Percentiles rank a stretch among this genome's conserved stretches.
Conservation (phyloP, 495 filamentous ascomycete species). For the Astrocystis sublimbata region DNA sequence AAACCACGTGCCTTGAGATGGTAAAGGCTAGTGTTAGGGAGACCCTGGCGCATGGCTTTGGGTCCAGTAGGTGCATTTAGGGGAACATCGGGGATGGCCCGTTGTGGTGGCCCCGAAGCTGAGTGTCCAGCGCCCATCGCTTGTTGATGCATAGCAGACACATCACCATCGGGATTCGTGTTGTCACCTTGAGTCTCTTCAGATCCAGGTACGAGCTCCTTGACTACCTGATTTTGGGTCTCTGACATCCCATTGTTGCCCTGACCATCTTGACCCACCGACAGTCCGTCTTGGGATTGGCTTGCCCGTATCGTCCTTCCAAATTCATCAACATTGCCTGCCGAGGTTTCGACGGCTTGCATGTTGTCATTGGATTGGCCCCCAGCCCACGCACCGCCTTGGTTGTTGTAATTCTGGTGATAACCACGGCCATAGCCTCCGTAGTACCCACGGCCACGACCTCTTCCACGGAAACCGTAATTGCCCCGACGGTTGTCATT, state of each 20-base stretch:
- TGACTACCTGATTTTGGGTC: conserved; percentile 23
- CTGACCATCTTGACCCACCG: conserved; percentile 25
- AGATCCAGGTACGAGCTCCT: conserved; percentile 23
- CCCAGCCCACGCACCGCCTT: conserved; percentile 27
- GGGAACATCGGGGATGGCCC: conserved; percentile 47
- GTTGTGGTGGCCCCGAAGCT: conserved; percentile 19
- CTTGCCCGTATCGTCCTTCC: conserved; percentile 46
- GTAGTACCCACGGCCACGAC: conserved; percentile 63
- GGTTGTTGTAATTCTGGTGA: conserved; percentile 36
- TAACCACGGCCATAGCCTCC: conserved; percentile 46
- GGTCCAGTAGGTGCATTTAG: conserved; percentile 83
- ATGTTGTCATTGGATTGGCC: conserved; percentile 8
- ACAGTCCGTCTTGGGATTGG: conserved; percentile 22
- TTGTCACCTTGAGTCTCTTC: conserved; percentile 27
- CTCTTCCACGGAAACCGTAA: conserved; percentile 59
- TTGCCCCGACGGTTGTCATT: conserved; percentile 66
- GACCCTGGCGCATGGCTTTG: conserved; percentile 87
- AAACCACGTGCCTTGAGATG: conserved; percentile 52
- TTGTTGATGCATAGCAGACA: conserved; percentile 27
- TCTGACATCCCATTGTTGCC: conserved; percentile 20
- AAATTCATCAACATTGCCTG: conserved; percentile 55
- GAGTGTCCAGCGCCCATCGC: conserved; percentile 6
- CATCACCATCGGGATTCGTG: conserved; percentile 33
- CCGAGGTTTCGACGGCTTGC: conserved; percentile 33
- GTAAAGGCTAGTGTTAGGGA: conserved; percentile 70